Conservation (phyloP, 73 alveolate genomes). For the Paramecium sexaurelia region DNA sequence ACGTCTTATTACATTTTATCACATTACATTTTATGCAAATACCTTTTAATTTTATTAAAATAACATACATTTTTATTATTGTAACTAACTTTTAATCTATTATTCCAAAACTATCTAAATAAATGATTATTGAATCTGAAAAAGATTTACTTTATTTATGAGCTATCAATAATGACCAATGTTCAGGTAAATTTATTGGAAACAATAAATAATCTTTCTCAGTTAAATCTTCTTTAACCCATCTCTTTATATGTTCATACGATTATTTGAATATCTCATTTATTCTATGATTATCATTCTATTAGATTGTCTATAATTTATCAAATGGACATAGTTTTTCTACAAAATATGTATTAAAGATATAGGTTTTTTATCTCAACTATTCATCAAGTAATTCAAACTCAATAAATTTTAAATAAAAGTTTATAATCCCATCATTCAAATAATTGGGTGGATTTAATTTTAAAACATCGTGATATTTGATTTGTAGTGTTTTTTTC, state of each 20-base stretch:
- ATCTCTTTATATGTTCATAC: conserved; percentile 37
- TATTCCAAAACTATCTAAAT: conserved; percentile 63
- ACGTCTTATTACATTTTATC: background rate
- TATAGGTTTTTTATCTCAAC: background rate
- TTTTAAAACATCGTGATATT: conserved; percentile 62
- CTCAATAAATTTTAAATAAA: conserved; percentile 60
- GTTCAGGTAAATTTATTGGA: conserved; percentile 68
- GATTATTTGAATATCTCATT: background rate
- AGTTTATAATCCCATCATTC: conserved; percentile 66
- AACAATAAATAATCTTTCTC: conserved; percentile 63
- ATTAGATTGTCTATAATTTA: background rate
- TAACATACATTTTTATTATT: conserved; percentile 54
- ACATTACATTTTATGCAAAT: conserved; percentile 16
- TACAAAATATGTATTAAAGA: conserved; percentile 60
- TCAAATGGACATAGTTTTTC: conserved; percentile 60
- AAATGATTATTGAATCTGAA: background rate
- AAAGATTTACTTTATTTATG: conserved; percentile 4
- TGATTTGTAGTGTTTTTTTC: conserved; percentile 43
- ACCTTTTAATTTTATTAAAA: background rate
- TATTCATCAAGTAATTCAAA: conserved; percentile 21
- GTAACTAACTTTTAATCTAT: conserved; percentile 36
- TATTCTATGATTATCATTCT: background rate
- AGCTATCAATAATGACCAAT: conserved; percentile 52
- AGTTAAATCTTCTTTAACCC: conserved; percentile 67
- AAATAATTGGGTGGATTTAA: conserved; percentile 62